These are phyloP conservation scores for Fomitopsis serialis DNA, from an alignment of 768 basidiomycete species.

Conservation along the genomic window DNA sequence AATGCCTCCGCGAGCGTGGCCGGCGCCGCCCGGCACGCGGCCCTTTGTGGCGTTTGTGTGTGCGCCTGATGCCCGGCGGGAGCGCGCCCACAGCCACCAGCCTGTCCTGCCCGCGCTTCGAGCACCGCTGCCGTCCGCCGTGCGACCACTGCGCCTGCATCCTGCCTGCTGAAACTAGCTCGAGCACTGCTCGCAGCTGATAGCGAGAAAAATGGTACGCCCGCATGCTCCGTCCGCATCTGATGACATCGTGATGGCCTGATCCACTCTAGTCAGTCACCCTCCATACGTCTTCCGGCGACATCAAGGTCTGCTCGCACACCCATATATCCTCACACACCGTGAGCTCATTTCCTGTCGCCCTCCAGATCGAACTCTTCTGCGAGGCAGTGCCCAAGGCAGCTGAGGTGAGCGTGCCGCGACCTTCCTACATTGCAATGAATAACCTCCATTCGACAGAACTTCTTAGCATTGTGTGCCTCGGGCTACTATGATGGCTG, in stretches of 20 bases:
- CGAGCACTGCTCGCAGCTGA: background rate
- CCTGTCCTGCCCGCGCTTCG: too few species aligned
- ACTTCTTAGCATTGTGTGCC: slow-evolving; percentile 92
- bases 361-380: slow-evolving; percentile 82
- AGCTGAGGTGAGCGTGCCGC: slow-evolving; percentile 62
- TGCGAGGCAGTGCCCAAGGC: slow-evolving; percentile 95
- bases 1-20: background rate
- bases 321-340: background rate
- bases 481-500: slow-evolving; percentile 81
- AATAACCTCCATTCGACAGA: slow-evolving; percentile 40
- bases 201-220: slow-evolving; percentile 16
- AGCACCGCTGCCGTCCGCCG: too few species aligned
- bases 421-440: background rate
- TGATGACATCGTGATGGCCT: slow-evolving; percentile 1
- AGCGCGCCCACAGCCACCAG: too few species aligned
- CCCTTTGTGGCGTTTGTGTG: background rate
- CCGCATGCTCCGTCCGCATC: slow-evolving; percentile 2
- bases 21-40: background rate
- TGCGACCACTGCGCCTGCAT: background rate
- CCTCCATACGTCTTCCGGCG: slow-evolving; percentile 89
- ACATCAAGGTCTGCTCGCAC: slow-evolving; percentile 68
- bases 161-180: slow-evolving; percentile 4
- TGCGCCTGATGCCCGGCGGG: too few species aligned
- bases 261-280: slow-evolving; percentile 67
- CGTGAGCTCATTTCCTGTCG: background rate